phyloP scores from a whole-genome alignment of 2,329 filamentous ascomycete genomes.

The Aspergillus fumigatiaffinis region DNA sequence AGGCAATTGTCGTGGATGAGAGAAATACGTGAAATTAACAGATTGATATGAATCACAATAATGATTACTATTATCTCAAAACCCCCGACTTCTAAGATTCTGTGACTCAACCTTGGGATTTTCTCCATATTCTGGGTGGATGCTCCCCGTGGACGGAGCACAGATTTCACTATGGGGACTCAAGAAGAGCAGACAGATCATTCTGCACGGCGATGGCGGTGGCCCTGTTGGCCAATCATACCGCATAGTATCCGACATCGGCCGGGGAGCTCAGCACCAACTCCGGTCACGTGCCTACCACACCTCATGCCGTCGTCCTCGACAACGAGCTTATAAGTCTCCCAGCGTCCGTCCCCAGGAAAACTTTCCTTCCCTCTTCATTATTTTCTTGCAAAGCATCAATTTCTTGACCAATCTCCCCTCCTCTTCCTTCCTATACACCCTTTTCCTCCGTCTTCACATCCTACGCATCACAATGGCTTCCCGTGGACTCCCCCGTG shows the following conservation, averaged over 20 bases:
- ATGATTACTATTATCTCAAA: not conserved
- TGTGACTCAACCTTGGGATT: not conserved
- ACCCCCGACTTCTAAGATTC: not conserved
- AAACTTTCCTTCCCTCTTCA: not conserved
- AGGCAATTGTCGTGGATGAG: not conserved
- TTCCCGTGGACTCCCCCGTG: conserved; percentile 50
- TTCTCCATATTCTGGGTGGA: not conserved
- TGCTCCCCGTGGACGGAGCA: not conserved
- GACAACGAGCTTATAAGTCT: conserved; percentile 18
- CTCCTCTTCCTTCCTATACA: conserved; percentile 8
- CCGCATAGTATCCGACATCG: conserved; percentile 16
- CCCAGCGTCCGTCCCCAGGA: not conserved
- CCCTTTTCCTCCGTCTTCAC: conserved; percentile 10
- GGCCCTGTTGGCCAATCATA: not conserved
- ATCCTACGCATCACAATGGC: conserved; percentile 38
- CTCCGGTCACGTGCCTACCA: conserved; percentile 25
- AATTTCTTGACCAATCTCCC: conserved; percentile 7
- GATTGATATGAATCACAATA: not conserved
- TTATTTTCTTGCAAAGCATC: conserved; percentile 3
- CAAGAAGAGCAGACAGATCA: not conserved
- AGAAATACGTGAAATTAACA: not conserved
- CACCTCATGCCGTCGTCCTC: conserved; percentile 5
- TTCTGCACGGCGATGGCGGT: not conserved
- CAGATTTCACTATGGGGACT: not conserved
- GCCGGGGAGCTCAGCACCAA: conserved; percentile 24